phyloP scores from a whole-genome alignment of 2,329 filamentous ascomycete species.

The Trichoderma endophyticum region DNA sequence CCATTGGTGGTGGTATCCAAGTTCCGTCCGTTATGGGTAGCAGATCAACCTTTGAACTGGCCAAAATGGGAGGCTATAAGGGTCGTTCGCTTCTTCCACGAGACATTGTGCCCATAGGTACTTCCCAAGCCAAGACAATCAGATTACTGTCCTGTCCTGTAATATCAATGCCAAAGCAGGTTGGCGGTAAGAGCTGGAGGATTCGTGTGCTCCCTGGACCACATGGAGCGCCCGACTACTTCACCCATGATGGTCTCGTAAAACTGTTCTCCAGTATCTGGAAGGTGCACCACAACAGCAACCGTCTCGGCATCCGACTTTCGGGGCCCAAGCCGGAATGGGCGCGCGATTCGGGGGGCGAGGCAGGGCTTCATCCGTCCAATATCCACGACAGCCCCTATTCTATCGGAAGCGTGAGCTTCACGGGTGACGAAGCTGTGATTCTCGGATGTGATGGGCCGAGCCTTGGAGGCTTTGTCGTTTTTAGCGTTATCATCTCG shows the following conservation, averaged over 20 bases:
- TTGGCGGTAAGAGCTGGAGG: background rate
- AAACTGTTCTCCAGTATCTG: background rate
- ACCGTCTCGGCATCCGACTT: background rate
- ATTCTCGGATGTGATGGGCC: background rate
- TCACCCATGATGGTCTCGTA: background rate
- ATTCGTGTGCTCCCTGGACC: background rate
- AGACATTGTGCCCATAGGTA: background rate
- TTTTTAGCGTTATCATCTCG: background rate
- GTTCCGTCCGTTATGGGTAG: background rate
- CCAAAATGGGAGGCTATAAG: background rate
- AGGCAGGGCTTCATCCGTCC: background rate
- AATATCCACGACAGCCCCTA: background rate
- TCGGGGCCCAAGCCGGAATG: background rate
- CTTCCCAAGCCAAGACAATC: background rate
- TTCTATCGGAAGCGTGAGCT: background rate
- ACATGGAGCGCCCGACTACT: background rate
- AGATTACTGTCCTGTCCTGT: background rate
- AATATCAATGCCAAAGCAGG: background rate
- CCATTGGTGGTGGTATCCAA: background rate
- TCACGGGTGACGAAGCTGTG: background rate
- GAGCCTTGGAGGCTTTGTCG: background rate
- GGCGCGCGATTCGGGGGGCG: background rate
- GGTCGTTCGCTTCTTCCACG: background rate
- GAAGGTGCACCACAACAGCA: background rate
- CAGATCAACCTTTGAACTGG: background rate